Evolutionary conservation across 257 asterid species (phyloP).

Genomic region (Jaltomata sinuosa): DNA sequence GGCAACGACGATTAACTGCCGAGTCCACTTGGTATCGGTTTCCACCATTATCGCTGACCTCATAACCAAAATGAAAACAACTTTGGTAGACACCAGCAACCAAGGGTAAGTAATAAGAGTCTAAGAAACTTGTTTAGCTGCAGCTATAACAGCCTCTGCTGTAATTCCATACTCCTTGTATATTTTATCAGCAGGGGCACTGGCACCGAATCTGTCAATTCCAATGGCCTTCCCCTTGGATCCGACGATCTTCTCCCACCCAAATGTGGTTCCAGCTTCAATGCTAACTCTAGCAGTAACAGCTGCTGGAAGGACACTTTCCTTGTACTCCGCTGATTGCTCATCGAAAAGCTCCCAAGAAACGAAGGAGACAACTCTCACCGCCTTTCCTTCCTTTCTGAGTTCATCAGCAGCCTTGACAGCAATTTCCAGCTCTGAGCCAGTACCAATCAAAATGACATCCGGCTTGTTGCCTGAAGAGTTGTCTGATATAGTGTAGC

Average conservation of each 20-base stretch:
- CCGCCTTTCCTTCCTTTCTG: constrained; percentile 69
- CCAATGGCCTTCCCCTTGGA: constrained; percentile 65
- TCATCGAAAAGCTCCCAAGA: constrained; percentile 80
- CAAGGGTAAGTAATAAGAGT: background rate
- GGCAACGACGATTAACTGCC: constrained; percentile 4
- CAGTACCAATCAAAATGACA: constrained; percentile 69
- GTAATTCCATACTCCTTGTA: constrained; percentile 74
- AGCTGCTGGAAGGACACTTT: constrained; percentile 50
- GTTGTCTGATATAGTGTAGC: constrained; percentile 55
- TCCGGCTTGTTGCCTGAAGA: constrained; percentile 66
- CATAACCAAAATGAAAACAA: background rate
- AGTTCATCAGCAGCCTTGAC: constrained; percentile 68
- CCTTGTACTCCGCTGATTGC: constrained; percentile 61
- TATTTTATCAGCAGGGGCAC: constrained; percentile 73
- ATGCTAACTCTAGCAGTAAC: constrained; percentile 78
- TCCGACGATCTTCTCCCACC: constrained; percentile 64
- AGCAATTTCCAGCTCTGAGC: constrained; percentile 77
- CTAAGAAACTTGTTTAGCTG: constrained; percentile 44
- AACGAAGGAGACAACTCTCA: constrained; percentile 69
- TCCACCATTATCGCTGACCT: background rate
- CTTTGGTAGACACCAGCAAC: background rate
- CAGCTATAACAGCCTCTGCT: constrained; percentile 58
- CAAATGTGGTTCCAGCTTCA: constrained; percentile 71
- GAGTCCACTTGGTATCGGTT: background rate
- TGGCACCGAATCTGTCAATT: constrained; percentile 64